Evolutionary conservation across 75 land plant genomes (phyloP), one percentile per base, ranked within the genome.

Genomic region (Pinus tabuliformis): DNA sequence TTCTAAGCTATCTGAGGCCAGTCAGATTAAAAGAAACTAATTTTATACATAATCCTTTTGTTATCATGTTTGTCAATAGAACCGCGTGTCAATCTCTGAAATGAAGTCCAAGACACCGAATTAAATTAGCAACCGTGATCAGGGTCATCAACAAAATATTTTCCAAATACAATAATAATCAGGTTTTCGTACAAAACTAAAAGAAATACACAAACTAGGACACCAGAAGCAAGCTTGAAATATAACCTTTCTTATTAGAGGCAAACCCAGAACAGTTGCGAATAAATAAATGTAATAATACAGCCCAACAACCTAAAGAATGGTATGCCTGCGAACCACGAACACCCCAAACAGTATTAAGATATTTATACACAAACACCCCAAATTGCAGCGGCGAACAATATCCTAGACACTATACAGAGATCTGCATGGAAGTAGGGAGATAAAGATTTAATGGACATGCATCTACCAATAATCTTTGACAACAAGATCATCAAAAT

Each of bases 361-460:
- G 72, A 42, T 7, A 37, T 21, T 68, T 39, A 18, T n/a, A 42
- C 42, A 68, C 72, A 68, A 20, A 42, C 20, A 42, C 39, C 72
- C 72, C 22, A 68, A 42, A 37, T 49, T 49, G 54, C 45, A 39
- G 72, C 72, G 42, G 72, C 54, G n/a, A 21, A 39, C 49, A 42
- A 68, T 45, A 68, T n/a, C 72, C 72, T 42, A 42, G 6, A 64
- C 72, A 68, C 39, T 68, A 68, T 45, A 68, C n/a, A 68, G n/a
- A 11, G 42, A 68, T 36, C 72, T 42, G 72, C 42, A 42, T 68
- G 72, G 72, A 68, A 68, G 49, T 3, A 68, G n/a, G 72, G 22
- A 68, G 45, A 68, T 68, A 13, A 49, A 68, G 49, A 42, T 21
- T 20, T 45, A 68, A 68, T 42, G 22, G 42, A 6, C 72, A 68